Percentiles rank a stretch among this genome's conserved stretches.
Conservation (phyloP, 78 protist genomes). For the Dictyostelium capitatum region DNA sequence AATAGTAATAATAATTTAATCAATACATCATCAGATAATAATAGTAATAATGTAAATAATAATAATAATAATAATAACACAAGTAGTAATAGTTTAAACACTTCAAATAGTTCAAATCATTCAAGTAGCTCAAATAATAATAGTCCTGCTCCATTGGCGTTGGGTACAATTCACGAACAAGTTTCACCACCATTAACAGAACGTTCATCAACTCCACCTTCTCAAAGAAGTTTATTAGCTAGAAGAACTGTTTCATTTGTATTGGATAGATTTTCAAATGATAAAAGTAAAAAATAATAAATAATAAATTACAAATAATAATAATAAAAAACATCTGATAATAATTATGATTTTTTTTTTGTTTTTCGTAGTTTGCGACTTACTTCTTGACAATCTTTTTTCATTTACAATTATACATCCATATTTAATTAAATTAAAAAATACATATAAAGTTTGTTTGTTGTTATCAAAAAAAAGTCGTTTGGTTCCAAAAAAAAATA, state of each 20-base stretch:
- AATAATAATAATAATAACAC: not conserved
- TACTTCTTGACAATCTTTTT: too few relatives aligned
- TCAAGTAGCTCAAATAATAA: constrained; percentile 4
- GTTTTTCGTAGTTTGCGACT: too few relatives aligned
- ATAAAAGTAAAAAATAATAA: not conserved
- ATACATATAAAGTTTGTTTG: too few relatives aligned
- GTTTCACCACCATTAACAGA: not conserved
- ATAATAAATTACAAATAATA: too few relatives aligned
- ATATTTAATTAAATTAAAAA: too few relatives aligned
- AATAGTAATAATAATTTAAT: not conserved
- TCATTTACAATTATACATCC: too few relatives aligned
- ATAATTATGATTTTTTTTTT: too few relatives aligned
- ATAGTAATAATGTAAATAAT: not conserved
- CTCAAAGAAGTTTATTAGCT: constrained; percentile 21
- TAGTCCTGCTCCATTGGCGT: not conserved
- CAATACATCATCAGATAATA: not conserved
- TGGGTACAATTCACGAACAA: not conserved
- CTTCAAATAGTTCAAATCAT: not conserved
- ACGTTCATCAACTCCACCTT: constrained; percentile 1
- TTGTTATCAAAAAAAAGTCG: too few relatives aligned
- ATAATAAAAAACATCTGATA: too few relatives aligned
- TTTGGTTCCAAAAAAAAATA: too few relatives aligned
- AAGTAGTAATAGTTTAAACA: not conserved
- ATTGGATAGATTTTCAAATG: constrained; percentile 45
- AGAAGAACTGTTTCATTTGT: constrained; percentile 74